These are phyloP conservation scores for Tetraselmis striata DNA, from an alignment of 139 green algal species.

Conservation along the genomic window DNA sequence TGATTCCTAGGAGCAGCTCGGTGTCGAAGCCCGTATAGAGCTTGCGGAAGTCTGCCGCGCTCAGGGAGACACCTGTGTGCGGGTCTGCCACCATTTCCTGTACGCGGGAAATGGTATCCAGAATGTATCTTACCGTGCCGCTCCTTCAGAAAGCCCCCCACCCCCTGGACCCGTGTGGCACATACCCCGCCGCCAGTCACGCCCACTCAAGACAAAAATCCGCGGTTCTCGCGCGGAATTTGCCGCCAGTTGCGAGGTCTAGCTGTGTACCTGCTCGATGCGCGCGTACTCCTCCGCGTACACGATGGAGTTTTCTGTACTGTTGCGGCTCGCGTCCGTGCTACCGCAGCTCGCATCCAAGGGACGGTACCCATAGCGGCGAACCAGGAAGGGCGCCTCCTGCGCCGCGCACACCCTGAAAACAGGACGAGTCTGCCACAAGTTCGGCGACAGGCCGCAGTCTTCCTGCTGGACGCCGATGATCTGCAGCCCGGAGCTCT, in stretches of 20 bases:
- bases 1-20: background rate
- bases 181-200: no score
- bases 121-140: no score
- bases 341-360: background rate
- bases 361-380: background rate
- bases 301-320: no score
- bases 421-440: background rate
- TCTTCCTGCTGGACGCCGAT: background rate
- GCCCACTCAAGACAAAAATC: no score
- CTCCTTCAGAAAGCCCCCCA: no score
- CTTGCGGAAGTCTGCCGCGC: background rate
- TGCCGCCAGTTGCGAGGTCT: no score
- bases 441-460: background rate
- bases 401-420: background rate
- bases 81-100: background rate
- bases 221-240: no score
- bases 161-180: no score
- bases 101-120: no score
- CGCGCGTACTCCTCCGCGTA: background rate
- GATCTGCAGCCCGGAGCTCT: background rate
- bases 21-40: background rate
- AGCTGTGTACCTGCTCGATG: background rate
- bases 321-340: no score
- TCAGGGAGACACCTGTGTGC: background rate
- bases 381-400: background rate